Conservation (phyloP, 371 early-diverging fungal species). For the Apophysomyces sp. region DNA sequence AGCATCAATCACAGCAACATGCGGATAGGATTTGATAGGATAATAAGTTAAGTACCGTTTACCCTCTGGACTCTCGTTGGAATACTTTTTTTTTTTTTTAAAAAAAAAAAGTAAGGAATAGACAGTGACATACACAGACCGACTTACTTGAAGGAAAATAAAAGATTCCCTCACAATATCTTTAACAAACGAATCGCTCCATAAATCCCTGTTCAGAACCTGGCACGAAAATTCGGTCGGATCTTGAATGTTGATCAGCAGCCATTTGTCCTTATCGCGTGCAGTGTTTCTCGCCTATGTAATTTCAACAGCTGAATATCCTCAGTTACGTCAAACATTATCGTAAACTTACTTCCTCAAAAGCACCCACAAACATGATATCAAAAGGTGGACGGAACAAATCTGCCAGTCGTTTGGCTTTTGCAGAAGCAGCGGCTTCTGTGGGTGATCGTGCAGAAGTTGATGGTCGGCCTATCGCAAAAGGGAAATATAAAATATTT, state of each 20-base stretch:
- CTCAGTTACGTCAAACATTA: not conserved
- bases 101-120: not conserved
- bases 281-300: constrained; percentile 71
- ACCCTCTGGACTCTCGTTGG: constrained; percentile 70
- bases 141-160: constrained; percentile 77
- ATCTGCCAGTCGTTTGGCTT: constrained; percentile 60
- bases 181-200: constrained; percentile 79
- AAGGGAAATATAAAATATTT: no score
- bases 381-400: constrained; percentile 88
- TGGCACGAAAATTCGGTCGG: constrained; percentile 86
- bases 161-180: constrained; percentile 78
- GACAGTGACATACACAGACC: not conserved
- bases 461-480: not conserved
- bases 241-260: constrained; percentile 88
- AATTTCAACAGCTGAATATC: not conserved
- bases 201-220: constrained; percentile 88
- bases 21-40: constrained; percentile 69
- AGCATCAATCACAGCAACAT: constrained; percentile 89
- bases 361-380: constrained; percentile 78
- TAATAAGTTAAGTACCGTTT: constrained; percentile 72
- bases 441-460: not conserved
- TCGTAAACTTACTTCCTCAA: constrained; percentile 59
- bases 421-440: constrained; percentile 19
- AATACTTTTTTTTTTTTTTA: constrained; percentile 42
- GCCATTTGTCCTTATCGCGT: constrained; percentile 68